Base-by-base conservation (phyloP, 2,329 filamentous ascomycete genomes). In the Penicillium thymicola region DNA sequence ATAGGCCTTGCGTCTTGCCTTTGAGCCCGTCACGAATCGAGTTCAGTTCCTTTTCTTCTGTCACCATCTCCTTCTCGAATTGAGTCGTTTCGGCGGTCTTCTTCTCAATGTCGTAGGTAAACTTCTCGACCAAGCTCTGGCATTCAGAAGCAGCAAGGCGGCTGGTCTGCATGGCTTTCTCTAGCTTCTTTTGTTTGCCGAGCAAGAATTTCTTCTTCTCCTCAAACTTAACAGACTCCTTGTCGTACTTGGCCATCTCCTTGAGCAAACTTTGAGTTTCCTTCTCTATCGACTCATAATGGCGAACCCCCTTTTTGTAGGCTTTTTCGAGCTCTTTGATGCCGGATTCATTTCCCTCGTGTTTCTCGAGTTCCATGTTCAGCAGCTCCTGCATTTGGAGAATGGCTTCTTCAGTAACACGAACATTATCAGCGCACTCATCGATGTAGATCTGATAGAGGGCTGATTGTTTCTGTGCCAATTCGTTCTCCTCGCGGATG, bases 161-260 rank as follows among this genome's bases (percentile, higher is more conserved):
- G 58, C 90, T 90, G 44, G 87, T 88, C 53, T 86, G 81, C 59
- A 94, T 89, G 0, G 88, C 84, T 78, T 96, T 97, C 64, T 97
- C 91, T 14, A 96, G 82, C 77, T 99, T 99, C 79, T 94, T 96
- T 67, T 90, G 88, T 78, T 99, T 99, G 68, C 88, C 88, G 2
- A 84, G 80, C 63, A 99, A 77, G 74, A 97, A 97, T 72, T 99
- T 99, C 72, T 89, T 88, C 80, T 97, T 97, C 75, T 99, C 95
- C 63, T 97, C 93, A 64, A 96, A 92, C 70, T 99, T 99, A 75
- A 99, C 94, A 23, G 88, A 87, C 70, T 97, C 94, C 71, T 97
- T 96, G 70, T 99, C 95, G 60, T 95, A 92, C 70, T 92, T 93
- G 43, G 91, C 87, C 76, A 94, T 87, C 70, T 97, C 90, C 71